Base-by-base conservation (phyloP, 768 basidiomycete genomes). In the Lactifluus volemus region DNA sequence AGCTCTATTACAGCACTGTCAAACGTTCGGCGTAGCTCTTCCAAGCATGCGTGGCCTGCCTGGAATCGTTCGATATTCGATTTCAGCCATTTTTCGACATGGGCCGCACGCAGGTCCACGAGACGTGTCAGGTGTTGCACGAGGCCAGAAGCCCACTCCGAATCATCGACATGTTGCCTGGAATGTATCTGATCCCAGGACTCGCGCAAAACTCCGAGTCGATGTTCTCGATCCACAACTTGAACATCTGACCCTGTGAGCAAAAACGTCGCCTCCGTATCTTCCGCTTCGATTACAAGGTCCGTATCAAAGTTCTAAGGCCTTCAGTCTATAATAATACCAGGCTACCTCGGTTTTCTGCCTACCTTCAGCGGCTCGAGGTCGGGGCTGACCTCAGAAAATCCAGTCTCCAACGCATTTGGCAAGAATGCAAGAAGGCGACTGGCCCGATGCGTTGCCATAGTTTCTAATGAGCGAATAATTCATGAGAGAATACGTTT, bases 281-380 rank as follows among this genome's bases (percentile, higher is more conserved):
- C 81, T 5, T 69, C 65, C 14, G 64, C 53, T 0, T 74, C 72
- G 17, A 84, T 71, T 1, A 70, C 61, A 5, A 67, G 50, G 58
- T 81, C 79, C 7, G 77, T 81, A 59, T 84, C 83, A 51, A 83
- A 66, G 66, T 83, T 82, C 83, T 83, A 32, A 55, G 5, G 0
- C 5, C 15, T 25, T 34, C 32, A 34, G 32, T 34, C 4, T 34
- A 9, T 6, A 5, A 9, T 34, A 34, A 25, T 25, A 25, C 25
- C 25, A 5, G 32, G 32, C 4, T 34, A 34, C 32, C 32, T 34
- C 32, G 32, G 32, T 34, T 34, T 34, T 34, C 1, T 9, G 32
- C 32, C 9, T 9, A 82, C 84, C 75, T 81, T 84, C 30, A 85
- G 68, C 1, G 75, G 77, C 61, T 83, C 82, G 3, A 52, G 64